Conservation (phyloP, 2,329 filamentous ascomycete genomes). For the Elsinoe australis region DNA sequence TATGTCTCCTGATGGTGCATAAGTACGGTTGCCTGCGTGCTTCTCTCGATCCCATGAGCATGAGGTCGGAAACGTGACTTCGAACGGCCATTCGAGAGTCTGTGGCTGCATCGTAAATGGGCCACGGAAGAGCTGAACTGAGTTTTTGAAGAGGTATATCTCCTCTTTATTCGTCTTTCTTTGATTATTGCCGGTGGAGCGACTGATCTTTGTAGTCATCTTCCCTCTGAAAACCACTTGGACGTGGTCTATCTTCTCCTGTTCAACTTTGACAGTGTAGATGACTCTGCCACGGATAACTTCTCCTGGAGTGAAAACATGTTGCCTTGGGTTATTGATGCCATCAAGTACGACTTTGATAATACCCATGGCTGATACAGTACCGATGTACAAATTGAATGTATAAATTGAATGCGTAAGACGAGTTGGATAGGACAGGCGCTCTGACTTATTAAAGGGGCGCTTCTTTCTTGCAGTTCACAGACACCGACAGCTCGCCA, state of each 20-base stretch:
- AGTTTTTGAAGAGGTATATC: conserved; percentile 9
- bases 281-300: conserved; percentile 6
- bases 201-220: conserved; percentile 2
- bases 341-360: conserved; percentile 7
- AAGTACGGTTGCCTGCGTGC: not conserved
- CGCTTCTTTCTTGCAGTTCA: too few relatives aligned
- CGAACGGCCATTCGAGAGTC: conserved; percentile 12
- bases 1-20: conserved; percentile 3
- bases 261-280: not conserved
- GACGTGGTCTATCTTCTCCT: conserved; percentile 9
- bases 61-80: conserved; percentile 1
- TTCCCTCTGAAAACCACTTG: conserved; percentile 12
- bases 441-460: too few relatives aligned
- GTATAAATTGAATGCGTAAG: too few relatives aligned
- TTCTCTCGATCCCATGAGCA: conserved; percentile 4
- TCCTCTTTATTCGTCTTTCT: conserved; percentile 8
- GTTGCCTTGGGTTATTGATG: not conserved
- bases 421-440: too few relatives aligned
- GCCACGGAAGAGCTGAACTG: not conserved
- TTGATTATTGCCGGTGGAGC: not conserved
- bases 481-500: not conserved
- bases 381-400: too few relatives aligned
- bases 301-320: conserved; percentile 4
- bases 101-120: conserved; percentile 6
- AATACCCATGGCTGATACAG: not conserved